These are phyloP conservation scores for Didymellaceae sp. DNA, from an alignment of 2,329 filamentous ascomycete species.

Conservation along the genomic window DNA sequence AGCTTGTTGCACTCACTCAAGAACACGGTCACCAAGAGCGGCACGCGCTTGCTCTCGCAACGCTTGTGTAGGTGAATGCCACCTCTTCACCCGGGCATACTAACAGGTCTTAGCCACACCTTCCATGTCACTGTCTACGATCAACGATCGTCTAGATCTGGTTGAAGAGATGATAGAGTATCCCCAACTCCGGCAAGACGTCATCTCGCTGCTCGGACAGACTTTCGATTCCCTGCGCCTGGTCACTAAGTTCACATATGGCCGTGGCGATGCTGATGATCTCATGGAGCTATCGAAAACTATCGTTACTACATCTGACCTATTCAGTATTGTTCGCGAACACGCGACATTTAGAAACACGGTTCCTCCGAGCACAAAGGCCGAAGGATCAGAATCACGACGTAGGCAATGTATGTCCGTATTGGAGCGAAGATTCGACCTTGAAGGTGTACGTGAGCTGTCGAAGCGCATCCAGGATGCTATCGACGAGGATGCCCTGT, in stretches of 20 bases:
- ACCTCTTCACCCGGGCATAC: not conserved
- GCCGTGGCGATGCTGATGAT: slow-evolving; percentile 90
- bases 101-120: slow-evolving; percentile 65
- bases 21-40: slow-evolving; percentile 89
- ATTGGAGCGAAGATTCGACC: slow-evolving; percentile 65
- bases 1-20: slow-evolving; percentile 90
- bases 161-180: slow-evolving; percentile 76
- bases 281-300: slow-evolving; percentile 83
- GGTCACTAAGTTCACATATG: slow-evolving; percentile 92
- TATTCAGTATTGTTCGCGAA: slow-evolving; percentile 53
- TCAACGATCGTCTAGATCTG: slow-evolving; percentile 80
- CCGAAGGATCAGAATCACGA: slow-evolving; percentile 16
- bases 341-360: slow-evolving; percentile 31
- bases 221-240: slow-evolving; percentile 88
- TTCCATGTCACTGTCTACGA: slow-evolving; percentile 82
- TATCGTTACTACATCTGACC: slow-evolving; percentile 73
- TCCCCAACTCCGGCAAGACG: slow-evolving; percentile 70
- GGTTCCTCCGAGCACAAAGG: slow-evolving; percentile 13
- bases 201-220: slow-evolving; percentile 71
- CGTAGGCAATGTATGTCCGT: slow-evolving; percentile 42
- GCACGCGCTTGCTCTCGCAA: slow-evolving; percentile 80
- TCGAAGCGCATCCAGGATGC: slow-evolving; percentile 74
- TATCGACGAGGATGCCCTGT: slow-evolving; percentile 92
- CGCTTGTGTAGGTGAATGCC: slow-evolving; percentile 69
- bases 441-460: slow-evolving; percentile 71